These are phyloP conservation scores for Spirogloea muscicola DNA, from an alignment of 139 green algal species.

Conservation along the genomic window DNA sequence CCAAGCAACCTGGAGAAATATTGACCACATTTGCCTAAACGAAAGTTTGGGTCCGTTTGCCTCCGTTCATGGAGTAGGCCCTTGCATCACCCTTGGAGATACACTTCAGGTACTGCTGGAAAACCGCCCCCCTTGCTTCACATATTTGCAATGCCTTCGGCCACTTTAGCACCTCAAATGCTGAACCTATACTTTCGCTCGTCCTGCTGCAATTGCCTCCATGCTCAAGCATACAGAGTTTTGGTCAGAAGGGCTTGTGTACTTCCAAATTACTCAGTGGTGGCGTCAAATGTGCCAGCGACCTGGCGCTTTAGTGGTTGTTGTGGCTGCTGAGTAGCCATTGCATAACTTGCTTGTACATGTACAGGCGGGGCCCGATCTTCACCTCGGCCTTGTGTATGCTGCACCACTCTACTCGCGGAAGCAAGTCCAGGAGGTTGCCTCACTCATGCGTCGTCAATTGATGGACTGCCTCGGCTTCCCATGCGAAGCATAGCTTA, in stretches of 20 bases:
- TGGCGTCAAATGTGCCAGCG: neutral
- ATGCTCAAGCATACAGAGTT: neutral
- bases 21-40: neutral
- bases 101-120: conserved; percentile 7
- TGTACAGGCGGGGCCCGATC: conserved; percentile 4
- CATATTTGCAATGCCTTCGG: no score
- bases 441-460: no score
- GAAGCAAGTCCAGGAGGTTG: no score
- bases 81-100: conserved; percentile 17
- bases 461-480: no score
- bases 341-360: neutral
- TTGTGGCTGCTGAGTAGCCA: neutral
- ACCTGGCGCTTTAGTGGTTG: neutral
- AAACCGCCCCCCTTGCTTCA: neutral
- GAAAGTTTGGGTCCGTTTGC: conserved; percentile 1
- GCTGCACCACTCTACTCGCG: conserved; percentile 9
- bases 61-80: conserved; percentile 18
- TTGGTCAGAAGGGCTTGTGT: neutral
- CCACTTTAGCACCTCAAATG: no score
- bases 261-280: neutral
- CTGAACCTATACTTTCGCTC: no score
- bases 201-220: no score
- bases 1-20: neutral
- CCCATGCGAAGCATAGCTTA: no score
- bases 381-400: conserved; percentile 19